Evolutionary conservation across 2,329 filamentous ascomycete species (phyloP), one percentile per base, ranked within the genome.

Genomic region (Lasiodiplodia theobromae): DNA sequence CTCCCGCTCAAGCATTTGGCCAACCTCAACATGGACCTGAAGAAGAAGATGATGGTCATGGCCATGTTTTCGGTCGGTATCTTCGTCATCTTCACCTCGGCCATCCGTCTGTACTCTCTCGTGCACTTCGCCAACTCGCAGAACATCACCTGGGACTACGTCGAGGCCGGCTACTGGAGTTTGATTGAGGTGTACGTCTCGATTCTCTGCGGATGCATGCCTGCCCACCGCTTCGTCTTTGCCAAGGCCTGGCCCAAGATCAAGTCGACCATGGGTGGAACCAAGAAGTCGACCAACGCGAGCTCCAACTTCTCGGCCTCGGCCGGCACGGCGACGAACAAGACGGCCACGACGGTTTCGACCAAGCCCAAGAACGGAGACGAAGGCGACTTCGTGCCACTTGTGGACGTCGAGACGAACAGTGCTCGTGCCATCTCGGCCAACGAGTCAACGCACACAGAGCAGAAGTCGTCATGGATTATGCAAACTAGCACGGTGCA

Each of bases 121-220:
- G 77, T 84, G 57, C 70, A 74, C 53, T 84, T 84, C 69, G 80
- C 79, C 11, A 76, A 73, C 44, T 82, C 82, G 2, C 54, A 71
- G 1, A 84, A 85, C 70, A 71, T 81, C 47, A 78, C 75, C 40
- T 81, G 78, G 77, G 80, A 81, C 67, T 80, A 82, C 72, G 72
- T 74, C n/a, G 77, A 77, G 4, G 78, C 80, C 8, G 72, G 77
- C 21, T 78, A 79, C 68, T 83, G 81, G 81, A 79, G 76, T 65
- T 71, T 78, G 6, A 72, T 82, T 12, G 81, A 83, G 71, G 74
- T 80, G 38, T 72, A 81, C 67, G 74, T 79, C 3, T 77, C 76
- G 16, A 77, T 80, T 58, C 75, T 80, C 28, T 82, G 81, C 69
- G 79, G 76, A n/a, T 81, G 81, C 71, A 81, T 83, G 77, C 80